Evolutionary conservation across 805 yeast species (phyloP), one percentile per base, ranked within the genome.

Genomic region (Zygosaccharomyces bisporus): DNA sequence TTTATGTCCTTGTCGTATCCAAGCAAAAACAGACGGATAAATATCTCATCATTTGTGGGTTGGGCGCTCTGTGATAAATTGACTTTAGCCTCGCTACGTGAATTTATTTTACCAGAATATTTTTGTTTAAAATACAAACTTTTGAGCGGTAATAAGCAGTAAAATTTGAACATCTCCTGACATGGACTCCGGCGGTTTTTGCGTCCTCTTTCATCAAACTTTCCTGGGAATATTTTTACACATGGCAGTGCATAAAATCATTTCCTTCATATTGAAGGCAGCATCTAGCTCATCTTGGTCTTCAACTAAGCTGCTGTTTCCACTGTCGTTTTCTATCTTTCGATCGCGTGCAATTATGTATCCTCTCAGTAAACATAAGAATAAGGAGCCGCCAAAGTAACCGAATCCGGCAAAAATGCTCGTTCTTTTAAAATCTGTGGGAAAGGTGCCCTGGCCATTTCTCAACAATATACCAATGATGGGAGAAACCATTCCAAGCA

Each of bases 341-440:
- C 31, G 31, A 50, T 77, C 79, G 51, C 86, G 67, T 12, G 76
- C 75, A 19, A 76, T 67, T 9, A 81, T 46, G 67, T 79, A 79
- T 0, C 79, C 83, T 56, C 87, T 68, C 43, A 79, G 53, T 2
- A 76, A 25, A 42, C 74, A 60, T 33, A 78, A 58, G 16, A 60
- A 44, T 1, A 69, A 21, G 1, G 77, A 71, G 8, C 79, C 74
- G 8, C 64, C 76, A 16, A 76, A 46, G 56, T 75, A 81, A 4
- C 75, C 65, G n/a, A 68, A 57, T 0, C 87, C 88, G 16, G 80
- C 75, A 57, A 81, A 81, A 1, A 81, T 69, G 0, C 81, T 70
- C 6, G 83, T 77, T 49, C 76, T 54, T 17, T 63, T 54, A 61
- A 80, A 82, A 52, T 74, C 79, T 6, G 66, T 60, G 5, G 57